Evolutionary conservation across 345 rosid genomes (phyloP).

Genomic region (Brassica cretica): DNA sequence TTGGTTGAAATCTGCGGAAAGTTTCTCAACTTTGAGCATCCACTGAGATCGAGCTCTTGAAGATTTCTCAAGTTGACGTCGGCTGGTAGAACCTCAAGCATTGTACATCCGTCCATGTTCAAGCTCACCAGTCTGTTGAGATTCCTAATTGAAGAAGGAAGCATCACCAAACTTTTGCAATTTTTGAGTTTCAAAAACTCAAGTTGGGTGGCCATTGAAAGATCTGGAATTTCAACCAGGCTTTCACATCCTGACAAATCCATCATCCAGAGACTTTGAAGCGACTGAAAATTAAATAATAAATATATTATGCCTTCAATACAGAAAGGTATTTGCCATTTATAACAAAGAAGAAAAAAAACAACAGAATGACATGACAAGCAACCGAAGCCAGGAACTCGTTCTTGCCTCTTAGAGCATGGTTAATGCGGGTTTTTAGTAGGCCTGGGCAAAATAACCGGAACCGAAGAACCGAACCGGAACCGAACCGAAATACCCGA

Average conservation of each 20-base stretch:
- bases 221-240: background rate
- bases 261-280: background rate
- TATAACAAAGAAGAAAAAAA: too few relatives aligned
- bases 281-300: conserved; percentile 11
- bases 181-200: background rate
- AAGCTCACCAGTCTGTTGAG: background rate
- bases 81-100: background rate
- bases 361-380: too few relatives aligned
- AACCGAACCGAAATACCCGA: too few relatives aligned
- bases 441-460: too few relatives aligned
- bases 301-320: background rate
- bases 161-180: conserved; percentile 5
- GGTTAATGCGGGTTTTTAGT: too few relatives aligned
- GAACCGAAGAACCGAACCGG: too few relatives aligned
- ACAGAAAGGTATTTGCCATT: too few relatives aligned
- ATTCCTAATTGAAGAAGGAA: background rate
- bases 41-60: background rate
- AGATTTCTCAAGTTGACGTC: background rate
- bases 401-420: too few relatives aligned
- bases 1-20: background rate
- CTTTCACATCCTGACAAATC: background rate
- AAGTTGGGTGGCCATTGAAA: conserved; percentile 12
- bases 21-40: background rate
- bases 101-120: background rate
- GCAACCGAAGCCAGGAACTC: too few relatives aligned